Evolutionary conservation across 2,329 filamentous ascomycete genomes (phyloP), one percentile per base, ranked within the genome.

Genomic region (Nemania sp.): DNA sequence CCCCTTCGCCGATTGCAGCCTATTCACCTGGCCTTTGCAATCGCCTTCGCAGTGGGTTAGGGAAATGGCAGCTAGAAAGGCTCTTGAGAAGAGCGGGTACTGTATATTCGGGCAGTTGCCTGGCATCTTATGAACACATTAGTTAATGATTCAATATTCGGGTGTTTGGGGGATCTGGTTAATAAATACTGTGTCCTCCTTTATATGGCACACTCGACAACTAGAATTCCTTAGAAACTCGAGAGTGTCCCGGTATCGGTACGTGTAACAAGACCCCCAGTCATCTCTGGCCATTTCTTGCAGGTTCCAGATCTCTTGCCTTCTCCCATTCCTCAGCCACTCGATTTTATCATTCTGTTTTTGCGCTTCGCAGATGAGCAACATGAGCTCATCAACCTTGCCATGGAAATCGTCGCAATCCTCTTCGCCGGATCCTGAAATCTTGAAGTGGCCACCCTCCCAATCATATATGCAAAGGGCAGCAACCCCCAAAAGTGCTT

Each of bases 371-470:
- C 59, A 62, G 8, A 62, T 62, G 15, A 10, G 1, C 15, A 53
- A 18, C 59, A 62, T 62, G 35, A 62, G n/a, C 24, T 26, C 27
- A 18, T 62, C 59, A 13, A 51, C 49, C 18, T 18, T 7, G 1
- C 45, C 49, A 15, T 62, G 59, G 35, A 62, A 62, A 8, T 45
- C 24, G 4, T 62, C 52, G n/a, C 60, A 55, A 27, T 55, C 60
- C 11, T n/a, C 27, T 7, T 55, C 60, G 20, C 38, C 51, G 13
- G 10, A 7, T 15, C 45, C 57, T 15, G 3, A 51, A 26, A 52
- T 13, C 27, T 11, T 38, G 43, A 58, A n/a, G 6, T 55, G 29
- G 53, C 41, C 13, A 45, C n/a, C 41, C 2, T 45, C 41, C 41
- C 41, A 45, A 7, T 45, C 13, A 18, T 18, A 13, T 43, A 43